Conservation (phyloP, 164 flowering plant species). For the Dillenia turbinata region DNA sequence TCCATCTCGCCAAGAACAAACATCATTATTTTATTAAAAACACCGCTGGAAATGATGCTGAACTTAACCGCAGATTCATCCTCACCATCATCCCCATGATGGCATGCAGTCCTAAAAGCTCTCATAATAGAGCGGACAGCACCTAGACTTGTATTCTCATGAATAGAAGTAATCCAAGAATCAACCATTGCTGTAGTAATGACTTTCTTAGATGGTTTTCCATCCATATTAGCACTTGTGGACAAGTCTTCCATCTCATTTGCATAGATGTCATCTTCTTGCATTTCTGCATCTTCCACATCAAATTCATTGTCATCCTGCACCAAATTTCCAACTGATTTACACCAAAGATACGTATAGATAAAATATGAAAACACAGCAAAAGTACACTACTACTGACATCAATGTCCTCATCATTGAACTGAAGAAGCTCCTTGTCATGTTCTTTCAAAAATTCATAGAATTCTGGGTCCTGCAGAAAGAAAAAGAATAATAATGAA, state of each 20-base stretch:
- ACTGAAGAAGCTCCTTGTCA: conserved; percentile 79
- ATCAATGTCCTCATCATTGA: conserved; percentile 58
- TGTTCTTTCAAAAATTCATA: conserved; percentile 71
- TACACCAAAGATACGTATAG: too few relatives aligned
- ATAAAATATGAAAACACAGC: not conserved
- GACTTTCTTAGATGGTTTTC: conserved; percentile 31
- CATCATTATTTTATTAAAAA: conserved; percentile 84
- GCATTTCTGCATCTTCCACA: conserved; percentile 12
- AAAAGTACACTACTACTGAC: conserved; percentile 28
- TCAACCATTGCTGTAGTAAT: conserved; percentile 84
- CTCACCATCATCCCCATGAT: conserved; percentile 79
- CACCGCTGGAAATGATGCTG: conserved; percentile 67
- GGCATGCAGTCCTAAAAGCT: conserved; percentile 82
- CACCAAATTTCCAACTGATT: not conserved
- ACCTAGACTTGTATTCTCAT: conserved; percentile 41
- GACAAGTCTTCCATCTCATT: conserved; percentile 15
- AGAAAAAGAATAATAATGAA: conserved; percentile 1
- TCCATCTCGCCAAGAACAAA: conserved; percentile 80
- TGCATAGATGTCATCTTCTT: conserved; percentile 23
- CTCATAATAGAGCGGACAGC: conserved; percentile 67
- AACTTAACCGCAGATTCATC: conserved; percentile 48
- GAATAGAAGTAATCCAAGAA: conserved; percentile 60
- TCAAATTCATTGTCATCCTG: conserved; percentile 48
- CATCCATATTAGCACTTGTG: conserved; percentile 21
- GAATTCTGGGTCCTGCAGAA: conserved; percentile 84